Conservation (phyloP, 768 basidiomycete genomes). For the Lactifluus hygrophoroides region DNA sequence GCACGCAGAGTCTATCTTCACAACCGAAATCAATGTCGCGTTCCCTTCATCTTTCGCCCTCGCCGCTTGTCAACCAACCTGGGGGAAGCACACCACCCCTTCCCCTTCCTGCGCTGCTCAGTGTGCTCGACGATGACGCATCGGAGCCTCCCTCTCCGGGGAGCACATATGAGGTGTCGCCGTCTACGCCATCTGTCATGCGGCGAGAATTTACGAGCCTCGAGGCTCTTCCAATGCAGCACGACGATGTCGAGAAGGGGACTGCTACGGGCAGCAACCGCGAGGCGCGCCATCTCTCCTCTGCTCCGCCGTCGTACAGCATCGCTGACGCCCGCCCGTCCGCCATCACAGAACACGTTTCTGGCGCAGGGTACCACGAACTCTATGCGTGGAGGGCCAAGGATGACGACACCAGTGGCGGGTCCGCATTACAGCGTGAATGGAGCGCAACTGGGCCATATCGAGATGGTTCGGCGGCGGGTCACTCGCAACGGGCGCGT, state of each 20-base stretch:
- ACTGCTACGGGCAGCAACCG: neutral
- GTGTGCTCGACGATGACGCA: conserved; percentile 6
- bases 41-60: neutral
- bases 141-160: conserved; percentile 10
- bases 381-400: neutral
- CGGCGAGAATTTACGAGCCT: conserved; percentile 14
- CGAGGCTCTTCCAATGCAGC: conserved; percentile 1
- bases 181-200: neutral
- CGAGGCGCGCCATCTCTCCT: conserved; percentile 15
- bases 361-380: neutral
- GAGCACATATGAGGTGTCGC: conserved; percentile 12
- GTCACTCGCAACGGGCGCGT: conserved; percentile 20
- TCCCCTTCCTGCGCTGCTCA: neutral
- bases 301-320: conserved; percentile 1
- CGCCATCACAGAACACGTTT: conserved; percentile 10
- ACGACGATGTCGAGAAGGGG: neutral
- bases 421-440: neutral
- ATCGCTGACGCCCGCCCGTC: neutral
- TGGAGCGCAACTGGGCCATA: conserved; percentile 14
- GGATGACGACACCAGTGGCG: neutral
- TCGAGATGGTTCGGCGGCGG: conserved; percentile 16
- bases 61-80: neutral
- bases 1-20: neutral
- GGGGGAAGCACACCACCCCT: neutral
- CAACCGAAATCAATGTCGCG: neutral